Evolutionary conservation across 2,329 filamentous ascomycete genomes (phyloP).

Genomic region (Neopestalotiopsis rosae): DNA sequence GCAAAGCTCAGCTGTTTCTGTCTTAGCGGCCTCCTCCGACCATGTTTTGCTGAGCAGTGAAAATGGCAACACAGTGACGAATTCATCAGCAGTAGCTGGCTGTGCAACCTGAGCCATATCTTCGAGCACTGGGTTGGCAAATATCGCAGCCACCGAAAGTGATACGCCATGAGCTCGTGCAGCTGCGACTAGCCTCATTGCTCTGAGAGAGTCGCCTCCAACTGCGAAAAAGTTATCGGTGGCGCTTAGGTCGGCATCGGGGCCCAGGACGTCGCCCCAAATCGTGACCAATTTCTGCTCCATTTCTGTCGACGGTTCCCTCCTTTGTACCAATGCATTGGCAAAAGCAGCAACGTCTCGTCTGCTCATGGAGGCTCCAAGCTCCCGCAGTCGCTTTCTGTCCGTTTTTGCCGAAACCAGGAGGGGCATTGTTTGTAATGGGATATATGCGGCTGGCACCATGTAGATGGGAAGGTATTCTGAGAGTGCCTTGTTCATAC

Average conservation of each 20-base stretch:
- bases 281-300: slow-evolving; percentile 43
- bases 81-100: slow-evolving; percentile 28
- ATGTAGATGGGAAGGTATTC: slow-evolving; percentile 48
- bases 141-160: slow-evolving; percentile 51
- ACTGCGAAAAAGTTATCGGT: slow-evolving; percentile 38
- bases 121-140: slow-evolving; percentile 48
- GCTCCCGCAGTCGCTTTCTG: slow-evolving; percentile 52
- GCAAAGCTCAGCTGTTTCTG: slow-evolving; percentile 47
- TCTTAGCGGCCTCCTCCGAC: slow-evolving; percentile 37
- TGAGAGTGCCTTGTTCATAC: slow-evolving; percentile 35
- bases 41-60: slow-evolving; percentile 44
- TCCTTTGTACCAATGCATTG: slow-evolving; percentile 35
- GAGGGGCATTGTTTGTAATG: slow-evolving; percentile 49
- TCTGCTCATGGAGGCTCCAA: slow-evolving; percentile 47
- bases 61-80: slow-evolving; percentile 40
- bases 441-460: slow-evolving; percentile 53
- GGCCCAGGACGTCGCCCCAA: slow-evolving; percentile 45
- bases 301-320: slow-evolving; percentile 42
- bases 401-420: slow-evolving; percentile 56
- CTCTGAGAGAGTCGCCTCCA: slow-evolving; percentile 54
- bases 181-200: slow-evolving; percentile 54
- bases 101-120: slow-evolving; percentile 48
- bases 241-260: slow-evolving; percentile 35
- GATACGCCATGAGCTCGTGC: slow-evolving; percentile 44
- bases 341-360: slow-evolving; percentile 44